A percentile compares a stretch with the other conserved stretches of the same genome.
phyloP scores from a whole-genome alignment of 1,284 basidiomycete genomes.

The Ganoderma sp. region DNA sequence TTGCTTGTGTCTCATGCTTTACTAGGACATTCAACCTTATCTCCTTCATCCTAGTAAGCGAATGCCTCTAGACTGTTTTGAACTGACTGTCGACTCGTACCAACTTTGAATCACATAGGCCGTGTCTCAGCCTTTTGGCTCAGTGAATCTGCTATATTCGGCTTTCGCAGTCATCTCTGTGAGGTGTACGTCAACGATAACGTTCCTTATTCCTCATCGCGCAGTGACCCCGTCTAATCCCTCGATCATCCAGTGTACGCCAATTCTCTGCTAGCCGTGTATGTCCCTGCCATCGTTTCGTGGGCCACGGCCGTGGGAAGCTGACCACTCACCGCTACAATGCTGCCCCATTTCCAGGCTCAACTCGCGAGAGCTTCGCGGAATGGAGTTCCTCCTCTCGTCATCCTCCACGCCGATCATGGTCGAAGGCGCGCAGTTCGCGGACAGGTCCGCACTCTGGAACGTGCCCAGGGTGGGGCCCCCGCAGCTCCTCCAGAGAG shows the following conservation, averaged over 20 bases:
- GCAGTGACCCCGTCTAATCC: neutral
- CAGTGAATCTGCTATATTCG: neutral
- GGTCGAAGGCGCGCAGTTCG: slow-evolving; percentile 7
- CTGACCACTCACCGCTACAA: neutral
- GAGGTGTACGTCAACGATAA: slow-evolving; percentile 6
- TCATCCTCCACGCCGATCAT: neutral
- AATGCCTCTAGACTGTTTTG: too few species aligned
- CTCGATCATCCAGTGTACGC: slow-evolving; percentile 8
- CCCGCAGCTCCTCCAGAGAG: neutral
- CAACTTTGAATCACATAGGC: neutral
- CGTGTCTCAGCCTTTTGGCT: neutral
- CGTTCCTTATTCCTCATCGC: neutral
- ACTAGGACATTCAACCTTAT: slow-evolving; percentile 11
- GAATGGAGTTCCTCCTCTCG: slow-evolving; percentile 17
- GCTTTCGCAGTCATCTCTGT: neutral
- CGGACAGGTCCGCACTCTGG: slow-evolving; percentile 11
- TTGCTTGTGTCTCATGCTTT: neutral
- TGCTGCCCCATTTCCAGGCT: slow-evolving; percentile 1
- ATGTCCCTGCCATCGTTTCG: neutral
- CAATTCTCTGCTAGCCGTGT: slow-evolving; percentile 16
- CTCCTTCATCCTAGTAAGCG: slow-evolving; percentile 9
- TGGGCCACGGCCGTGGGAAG: too few species aligned
- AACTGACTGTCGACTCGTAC: too few species aligned
- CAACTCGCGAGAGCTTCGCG: slow-evolving; percentile 15
- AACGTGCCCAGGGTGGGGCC: slow-evolving; percentile 9